A percentile compares a stretch with the other conserved stretches of the same genome.
phyloP scores from a whole-genome alignment of 768 basidiomycete species.

The Amanita thiersii region DNA sequence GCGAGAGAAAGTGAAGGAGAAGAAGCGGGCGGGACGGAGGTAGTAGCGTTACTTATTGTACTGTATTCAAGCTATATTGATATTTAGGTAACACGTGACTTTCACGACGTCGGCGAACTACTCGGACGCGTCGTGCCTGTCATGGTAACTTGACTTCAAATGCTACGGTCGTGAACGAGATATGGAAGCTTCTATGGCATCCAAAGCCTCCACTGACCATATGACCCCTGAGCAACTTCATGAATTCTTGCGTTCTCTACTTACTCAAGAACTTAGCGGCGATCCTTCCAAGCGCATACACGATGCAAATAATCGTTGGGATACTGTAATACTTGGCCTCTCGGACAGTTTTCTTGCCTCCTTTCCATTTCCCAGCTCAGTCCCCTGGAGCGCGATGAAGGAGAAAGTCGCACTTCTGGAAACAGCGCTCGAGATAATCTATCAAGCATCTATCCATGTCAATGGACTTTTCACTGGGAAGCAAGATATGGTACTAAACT shows the following conservation, averaged over 20 bases:
- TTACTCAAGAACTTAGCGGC: constrained; percentile 26
- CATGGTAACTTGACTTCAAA: neutral
- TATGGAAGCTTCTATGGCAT: constrained; percentile 21
- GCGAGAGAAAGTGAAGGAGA: constrained; percentile 70
- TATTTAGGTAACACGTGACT: constrained; percentile 4
- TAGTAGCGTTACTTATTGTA: constrained; percentile 18
- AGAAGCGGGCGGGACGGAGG: constrained; percentile 70
- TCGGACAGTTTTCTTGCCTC: constrained; percentile 43
- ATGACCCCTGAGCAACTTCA: constrained; percentile 29
- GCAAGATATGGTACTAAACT: constrained; percentile 35
- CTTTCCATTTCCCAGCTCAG: constrained; percentile 46
- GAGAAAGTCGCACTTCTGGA: constrained; percentile 52
- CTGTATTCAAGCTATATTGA: neutral
- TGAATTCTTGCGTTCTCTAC: constrained; percentile 32
- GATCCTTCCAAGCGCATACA: constrained; percentile 19
- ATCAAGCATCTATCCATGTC: constrained; percentile 38
- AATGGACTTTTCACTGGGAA: constrained; percentile 42
- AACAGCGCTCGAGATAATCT: constrained; percentile 45
- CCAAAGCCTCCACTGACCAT: constrained; percentile 20
- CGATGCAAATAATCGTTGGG: constrained; percentile 34
- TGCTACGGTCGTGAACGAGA: neutral
- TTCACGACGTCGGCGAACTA: neutral
- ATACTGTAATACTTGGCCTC: constrained; percentile 40
- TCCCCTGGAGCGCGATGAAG: constrained; percentile 45
- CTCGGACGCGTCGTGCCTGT: constrained; percentile 1